These are phyloP conservation scores for Solanum clarkiae DNA, from an alignment of 257 asterid genomes.

Conservation along the genomic window DNA sequence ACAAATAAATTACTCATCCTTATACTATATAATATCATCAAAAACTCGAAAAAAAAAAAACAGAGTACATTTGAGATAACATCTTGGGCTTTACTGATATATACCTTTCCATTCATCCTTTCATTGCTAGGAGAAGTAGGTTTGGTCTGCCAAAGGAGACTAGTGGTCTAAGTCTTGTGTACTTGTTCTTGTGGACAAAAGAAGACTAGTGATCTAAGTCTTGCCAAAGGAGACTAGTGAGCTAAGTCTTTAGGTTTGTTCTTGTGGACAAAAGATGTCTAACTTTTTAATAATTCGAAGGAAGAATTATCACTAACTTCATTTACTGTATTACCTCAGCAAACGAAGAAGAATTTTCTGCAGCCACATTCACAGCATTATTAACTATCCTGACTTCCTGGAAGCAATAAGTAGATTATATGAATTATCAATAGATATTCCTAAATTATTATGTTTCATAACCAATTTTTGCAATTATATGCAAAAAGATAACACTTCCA, in stretches of 20 bases:
- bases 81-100: constrained; percentile 76
- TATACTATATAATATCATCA: too few relatives aligned
- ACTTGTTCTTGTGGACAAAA: too few relatives aligned
- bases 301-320: neutral
- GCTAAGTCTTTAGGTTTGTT: neutral
- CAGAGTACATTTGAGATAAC: constrained; percentile 62
- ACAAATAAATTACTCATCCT: too few relatives aligned
- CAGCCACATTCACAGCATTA: constrained; percentile 21
- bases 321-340: constrained; percentile 36
- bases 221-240: too few relatives aligned
- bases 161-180: neutral
- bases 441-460: neutral
- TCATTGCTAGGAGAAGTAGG: constrained; percentile 32
- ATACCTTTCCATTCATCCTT: constrained; percentile 35
- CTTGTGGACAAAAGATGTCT: neutral
- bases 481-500: neutral
- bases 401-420: neutral
- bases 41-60: too few relatives aligned
- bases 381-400: constrained; percentile 33
- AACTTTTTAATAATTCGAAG: neutral
- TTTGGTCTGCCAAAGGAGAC: constrained; percentile 36
- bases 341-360: constrained; percentile 21
- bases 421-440: neutral
- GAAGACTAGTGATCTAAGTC: too few relatives aligned
- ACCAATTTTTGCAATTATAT: neutral